These are phyloP conservation scores for Tirmania nivea DNA, from an alignment of 495 filamentous ascomycete species.

Conservation along the genomic window DNA sequence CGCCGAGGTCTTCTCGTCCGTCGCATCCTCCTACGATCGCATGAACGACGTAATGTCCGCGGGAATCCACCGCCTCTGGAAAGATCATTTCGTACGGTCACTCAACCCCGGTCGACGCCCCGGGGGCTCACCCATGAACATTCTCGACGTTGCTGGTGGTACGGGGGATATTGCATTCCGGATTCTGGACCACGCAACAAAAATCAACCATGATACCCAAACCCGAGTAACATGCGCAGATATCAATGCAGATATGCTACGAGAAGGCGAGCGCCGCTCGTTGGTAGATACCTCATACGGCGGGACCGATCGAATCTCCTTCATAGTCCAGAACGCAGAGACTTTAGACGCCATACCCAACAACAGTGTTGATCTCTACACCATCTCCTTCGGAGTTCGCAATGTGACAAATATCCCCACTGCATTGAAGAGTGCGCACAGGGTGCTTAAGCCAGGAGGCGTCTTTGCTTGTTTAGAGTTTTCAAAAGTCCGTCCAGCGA, in stretches of 20 bases:
- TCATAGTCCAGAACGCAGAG: slow-evolving; percentile 83
- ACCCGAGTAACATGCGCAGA: slow-evolving; percentile 76
- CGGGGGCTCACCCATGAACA: slow-evolving; percentile 37
- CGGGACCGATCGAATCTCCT: slow-evolving; percentile 35
- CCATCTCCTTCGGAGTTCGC: slow-evolving; percentile 89
- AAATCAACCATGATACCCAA: slow-evolving; percentile 54
- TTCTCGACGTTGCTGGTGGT: slow-evolving; percentile 92
- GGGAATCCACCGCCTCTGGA: slow-evolving; percentile 91
- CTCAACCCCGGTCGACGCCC: slow-evolving; percentile 65
- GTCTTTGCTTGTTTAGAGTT: slow-evolving; percentile 97
- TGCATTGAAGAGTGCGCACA: slow-evolving; percentile 58
- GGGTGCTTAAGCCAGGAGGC: slow-evolving; percentile 82
- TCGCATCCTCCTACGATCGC: slow-evolving; percentile 63
- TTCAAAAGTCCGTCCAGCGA: slow-evolving; percentile 47
- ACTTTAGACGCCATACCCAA: slow-evolving; percentile 40
- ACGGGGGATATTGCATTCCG: slow-evolving; percentile 97
- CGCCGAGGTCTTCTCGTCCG: slow-evolving; percentile 79
- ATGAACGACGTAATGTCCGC: slow-evolving; percentile 99
- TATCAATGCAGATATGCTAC: slow-evolving; percentile 88
- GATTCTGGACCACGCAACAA: slow-evolving; percentile 71
- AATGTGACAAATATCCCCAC: slow-evolving; percentile 79
- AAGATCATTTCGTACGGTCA: slow-evolving; percentile 87
- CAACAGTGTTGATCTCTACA: slow-evolving; percentile 68
- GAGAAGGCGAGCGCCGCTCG: slow-evolving; percentile 62
- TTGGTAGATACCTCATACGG: slow-evolving; percentile 12